Conservation (phyloP, 805 yeast genomes). For the Cyberlindnera nakhonratchasimensis region DNA sequence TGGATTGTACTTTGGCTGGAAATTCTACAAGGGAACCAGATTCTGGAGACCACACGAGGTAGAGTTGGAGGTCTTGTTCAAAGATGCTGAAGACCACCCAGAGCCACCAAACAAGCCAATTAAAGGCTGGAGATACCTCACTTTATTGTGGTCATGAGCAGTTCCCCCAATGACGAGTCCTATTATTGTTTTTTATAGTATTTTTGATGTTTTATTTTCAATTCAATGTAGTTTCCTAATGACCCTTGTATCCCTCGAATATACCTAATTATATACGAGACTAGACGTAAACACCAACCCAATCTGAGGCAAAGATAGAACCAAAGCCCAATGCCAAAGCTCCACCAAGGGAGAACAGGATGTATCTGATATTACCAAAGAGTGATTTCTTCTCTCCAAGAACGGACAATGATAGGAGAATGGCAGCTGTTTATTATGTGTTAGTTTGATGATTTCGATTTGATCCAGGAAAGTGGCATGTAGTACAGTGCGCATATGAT, state of each 20-base stretch:
- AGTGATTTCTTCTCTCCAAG: constrained; percentile 9
- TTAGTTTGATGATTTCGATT: background rate
- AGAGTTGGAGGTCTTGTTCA: constrained; percentile 2
- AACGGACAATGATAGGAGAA: constrained; percentile 8
- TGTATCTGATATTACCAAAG: constrained; percentile 20
- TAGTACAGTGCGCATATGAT: too few relatives aligned
- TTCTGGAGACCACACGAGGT: constrained; percentile 3
- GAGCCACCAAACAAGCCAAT: constrained; percentile 1
- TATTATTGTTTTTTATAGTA: too few relatives aligned
- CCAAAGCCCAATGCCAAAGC: constrained; percentile 39
- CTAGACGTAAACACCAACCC: constrained; percentile 44
- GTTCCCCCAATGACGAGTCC: too few relatives aligned
- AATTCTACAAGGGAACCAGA: constrained; percentile 1
- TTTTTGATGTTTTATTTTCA: background rate
- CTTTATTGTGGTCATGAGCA: constrained; percentile 1
- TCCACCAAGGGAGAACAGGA: constrained; percentile 30
- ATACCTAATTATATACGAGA: background rate
- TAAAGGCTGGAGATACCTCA: constrained; percentile 4
- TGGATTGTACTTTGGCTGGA: constrained; percentile 1
- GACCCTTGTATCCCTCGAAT: background rate
- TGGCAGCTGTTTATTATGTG: constrained; percentile 3
- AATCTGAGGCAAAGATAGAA: constrained; percentile 38
- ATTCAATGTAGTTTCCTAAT: too few relatives aligned
- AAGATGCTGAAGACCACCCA: constrained; percentile 5
- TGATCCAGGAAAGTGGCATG: too few relatives aligned